Evolutionary conservation across 257 asterid genomes (phyloP).

Genomic region (Cruciata laevipes): DNA sequence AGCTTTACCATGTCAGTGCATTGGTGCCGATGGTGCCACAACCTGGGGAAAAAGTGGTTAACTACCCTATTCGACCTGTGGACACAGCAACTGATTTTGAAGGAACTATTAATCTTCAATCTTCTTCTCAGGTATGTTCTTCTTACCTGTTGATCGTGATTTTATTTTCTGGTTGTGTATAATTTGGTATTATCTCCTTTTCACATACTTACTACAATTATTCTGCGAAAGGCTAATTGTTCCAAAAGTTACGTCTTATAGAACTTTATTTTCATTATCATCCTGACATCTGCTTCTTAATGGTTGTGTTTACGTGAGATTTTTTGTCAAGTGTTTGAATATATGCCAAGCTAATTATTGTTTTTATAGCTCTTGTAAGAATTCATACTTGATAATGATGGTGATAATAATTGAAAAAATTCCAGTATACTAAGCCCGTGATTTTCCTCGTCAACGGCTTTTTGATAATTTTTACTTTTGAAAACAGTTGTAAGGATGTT

Average conservation of each 20-base stretch:
- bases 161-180: constrained; percentile 7
- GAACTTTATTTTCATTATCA: not conserved
- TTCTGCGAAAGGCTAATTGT: not conserved
- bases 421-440: no score
- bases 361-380: not conserved
- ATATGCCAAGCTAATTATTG: not conserved
- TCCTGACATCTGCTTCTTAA: not conserved
- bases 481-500: no score
- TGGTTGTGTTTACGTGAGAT: not conserved
- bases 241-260: not conserved
- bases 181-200: not conserved
- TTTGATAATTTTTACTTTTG: no score
- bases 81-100: constrained; percentile 86
- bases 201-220: not conserved
- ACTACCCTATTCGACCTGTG: constrained; percentile 90
- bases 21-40: constrained; percentile 45
- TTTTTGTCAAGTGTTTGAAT: not conserved
- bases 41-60: constrained; percentile 89
- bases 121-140: constrained; percentile 61
- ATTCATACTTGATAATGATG: no score
- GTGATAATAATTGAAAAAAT: no score
- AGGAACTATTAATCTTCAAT: constrained; percentile 94
- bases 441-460: no score
- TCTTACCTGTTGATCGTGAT: constrained; percentile 13
- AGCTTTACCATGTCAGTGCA: constrained; percentile 48